phyloP scores from a whole-genome alignment of 257 asterid genomes.

The Agastache rugosa region DNA sequence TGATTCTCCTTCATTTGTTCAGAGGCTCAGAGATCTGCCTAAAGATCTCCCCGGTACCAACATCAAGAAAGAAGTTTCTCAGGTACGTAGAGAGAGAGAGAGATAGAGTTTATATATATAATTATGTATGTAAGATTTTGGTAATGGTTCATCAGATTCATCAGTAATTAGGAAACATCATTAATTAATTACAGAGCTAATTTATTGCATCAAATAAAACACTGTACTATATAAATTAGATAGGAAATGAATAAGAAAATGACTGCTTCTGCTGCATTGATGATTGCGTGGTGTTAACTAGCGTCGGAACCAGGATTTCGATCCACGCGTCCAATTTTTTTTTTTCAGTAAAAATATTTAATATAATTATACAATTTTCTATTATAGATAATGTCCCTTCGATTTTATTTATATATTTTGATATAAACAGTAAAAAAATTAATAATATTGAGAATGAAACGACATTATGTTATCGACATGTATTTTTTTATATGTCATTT shows the following conservation, averaged over 20 bases:
- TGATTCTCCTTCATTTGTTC: conserved; percentile 65
- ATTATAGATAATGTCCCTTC: no score
- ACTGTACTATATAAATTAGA: not conserved
- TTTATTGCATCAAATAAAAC: not conserved
- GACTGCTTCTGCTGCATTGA: not conserved
- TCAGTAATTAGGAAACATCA: not conserved
- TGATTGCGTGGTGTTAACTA: not conserved
- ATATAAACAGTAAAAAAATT: no score
- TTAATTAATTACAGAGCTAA: not conserved
- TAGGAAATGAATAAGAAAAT: not conserved
- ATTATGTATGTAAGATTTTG: not conserved
- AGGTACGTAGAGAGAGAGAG: conserved; percentile 44
- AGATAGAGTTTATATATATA: not conserved
- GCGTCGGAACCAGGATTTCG: no score
- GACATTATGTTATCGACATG: no score
- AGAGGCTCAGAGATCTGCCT: conserved; percentile 79
- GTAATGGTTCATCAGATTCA: not conserved
- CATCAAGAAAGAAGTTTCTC: conserved; percentile 78
- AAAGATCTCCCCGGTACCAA: conserved; percentile 79
- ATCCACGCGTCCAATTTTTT: no score
- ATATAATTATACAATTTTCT: no score
- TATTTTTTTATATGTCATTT: no score
- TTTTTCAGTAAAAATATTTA: no score
- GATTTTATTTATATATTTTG: no score
- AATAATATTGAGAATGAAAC: no score